phyloP scores from a whole-genome alignment of 177 flowering plant genomes.

The Telopea speciosissima region DNA sequence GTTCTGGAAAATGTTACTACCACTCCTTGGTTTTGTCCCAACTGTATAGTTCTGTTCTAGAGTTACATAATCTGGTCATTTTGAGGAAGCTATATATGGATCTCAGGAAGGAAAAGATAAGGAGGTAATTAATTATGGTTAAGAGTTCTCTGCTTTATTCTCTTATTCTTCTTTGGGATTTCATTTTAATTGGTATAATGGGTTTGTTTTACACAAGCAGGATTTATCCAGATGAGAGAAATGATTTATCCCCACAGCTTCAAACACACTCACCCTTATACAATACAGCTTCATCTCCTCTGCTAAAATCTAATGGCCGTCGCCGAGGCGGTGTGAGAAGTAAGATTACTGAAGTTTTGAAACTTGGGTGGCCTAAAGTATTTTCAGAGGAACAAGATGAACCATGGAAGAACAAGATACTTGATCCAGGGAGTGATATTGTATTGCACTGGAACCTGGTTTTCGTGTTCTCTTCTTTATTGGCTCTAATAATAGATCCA shows the following conservation, averaged over 20 bases:
- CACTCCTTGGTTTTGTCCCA: too few species aligned
- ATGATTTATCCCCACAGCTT: conserved; percentile 16
- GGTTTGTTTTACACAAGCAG: conserved; percentile 20
- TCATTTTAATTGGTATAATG: background rate
- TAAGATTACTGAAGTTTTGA: conserved; percentile 27
- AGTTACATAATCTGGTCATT: too few species aligned
- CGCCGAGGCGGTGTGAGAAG: conserved; percentile 14
- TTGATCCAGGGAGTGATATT: conserved; percentile 80
- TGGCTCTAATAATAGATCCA: conserved; percentile 91
- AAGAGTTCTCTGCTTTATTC: background rate
- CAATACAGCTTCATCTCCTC: conserved; percentile 30
- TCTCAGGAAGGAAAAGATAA: conserved; percentile 42
- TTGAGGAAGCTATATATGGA: conserved; percentile 28
- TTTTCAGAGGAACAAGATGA: conserved; percentile 42
- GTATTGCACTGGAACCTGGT: conserved; percentile 72
- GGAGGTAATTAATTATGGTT: conserved; percentile 33
- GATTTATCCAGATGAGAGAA: conserved; percentile 48
- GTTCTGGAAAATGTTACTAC: too few species aligned
- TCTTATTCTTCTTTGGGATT: background rate
- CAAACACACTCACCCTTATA: conserved; percentile 32
- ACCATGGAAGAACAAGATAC: conserved; percentile 48
- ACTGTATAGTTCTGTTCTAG: too few species aligned
- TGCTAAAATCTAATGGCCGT: conserved; percentile 25
- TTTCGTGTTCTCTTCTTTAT: conserved; percentile 67
- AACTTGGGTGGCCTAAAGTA: conserved; percentile 37